Evolutionary conservation across 2,329 filamentous ascomycete genomes (phyloP), one percentile per base, ranked within the genome.

Genomic region (Echinosphaeria canescens): DNA sequence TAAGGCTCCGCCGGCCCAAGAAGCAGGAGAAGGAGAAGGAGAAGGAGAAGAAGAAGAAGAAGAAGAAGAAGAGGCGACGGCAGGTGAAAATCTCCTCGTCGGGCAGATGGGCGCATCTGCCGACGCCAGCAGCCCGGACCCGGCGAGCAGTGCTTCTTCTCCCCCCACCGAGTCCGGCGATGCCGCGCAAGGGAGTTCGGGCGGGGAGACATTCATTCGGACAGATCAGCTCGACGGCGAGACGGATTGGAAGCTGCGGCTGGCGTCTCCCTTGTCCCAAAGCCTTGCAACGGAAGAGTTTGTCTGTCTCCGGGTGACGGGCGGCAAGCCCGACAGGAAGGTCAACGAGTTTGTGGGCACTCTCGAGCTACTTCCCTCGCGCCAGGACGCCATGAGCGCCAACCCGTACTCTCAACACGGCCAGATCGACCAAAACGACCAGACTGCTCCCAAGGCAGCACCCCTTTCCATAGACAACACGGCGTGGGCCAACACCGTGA

Each of bases 201-300:
- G 60, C 15, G 82, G 82, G 15, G 90, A 98, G 49, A 85, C 85
- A 0, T 98, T 98, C 41, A 95, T 98, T 42, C 68, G 88, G 32
- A 98, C 90, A 2, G 88, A 98, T 47, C 88, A 98, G 44, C 61
- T 98, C 8, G 88, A 98, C 41, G 88, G 88, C 38, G 88, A 98
- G 51, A 98, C 88, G 0, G 88, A 98, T 43, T 98, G 88, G 90
- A 98, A 98, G 50, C 56, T 98, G 30, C 73, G 90, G 16, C 50
- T 95, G 19, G 82, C 88, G 2, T 88, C 82, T 10, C 69, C 79
- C 0, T 50, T 95, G 15, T 85, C 84, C 1, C 88, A 98, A 42
- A 63, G 56, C n/a, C 54, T 98, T 13, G 51, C 70, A 0, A 51
- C 72, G 2, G 64, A 67, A 24, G 79, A 92, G 36, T 71, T 92